Base-by-base conservation (phyloP, 371 early-diverging fungal genomes). In the Zychaea mexicana region DNA sequence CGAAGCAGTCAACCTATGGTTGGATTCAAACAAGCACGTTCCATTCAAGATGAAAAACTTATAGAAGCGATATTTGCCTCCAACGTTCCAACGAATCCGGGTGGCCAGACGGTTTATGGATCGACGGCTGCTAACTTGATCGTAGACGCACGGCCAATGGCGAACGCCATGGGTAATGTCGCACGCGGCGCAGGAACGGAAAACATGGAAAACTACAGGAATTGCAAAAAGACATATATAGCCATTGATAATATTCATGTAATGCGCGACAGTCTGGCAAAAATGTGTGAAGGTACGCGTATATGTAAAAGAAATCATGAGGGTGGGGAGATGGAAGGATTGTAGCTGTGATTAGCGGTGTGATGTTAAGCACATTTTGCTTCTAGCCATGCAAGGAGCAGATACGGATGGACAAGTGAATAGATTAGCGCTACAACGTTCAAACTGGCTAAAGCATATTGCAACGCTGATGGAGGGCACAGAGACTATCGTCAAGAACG, bases 171-270 rank as follows among this genome's bases (percentile, higher is more conserved):
- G 55, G 97, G 92, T 7, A 96, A 96, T 71, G 90, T 89, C 0
- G 98, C 96, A 21, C 88, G 96, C 47, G 99, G 98, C 0, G 96
- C 96, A 17, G 99, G 99, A 2, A 91, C 93, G 6, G 98, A 97
- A 66, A 95, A 89, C 74, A 88, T 91, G 81, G 96, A 97, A 57
- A 89, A 97, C 66, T 98, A 98, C 71, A 79, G 86, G 49, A 88
- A 91, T 58, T 95, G 95, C 64, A 88, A 90, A 72, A 88, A 94
- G 57, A 82, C 80, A 53, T 95, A 92, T 70, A 83, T 95, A 68
- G 95, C 95, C 0, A 97, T 98, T 64, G 98, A 96, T 62, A 98
- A 98, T 69, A 98, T 98, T 66, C 99, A 98, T 68, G 97, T 97
- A 8, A 94, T 98, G 88, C 79, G 98, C 30, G 97, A 95, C 52